Evolutionary conservation across 1,139 yeast species (phyloP).

Genomic region (Scheffersomyces titani): DNA sequence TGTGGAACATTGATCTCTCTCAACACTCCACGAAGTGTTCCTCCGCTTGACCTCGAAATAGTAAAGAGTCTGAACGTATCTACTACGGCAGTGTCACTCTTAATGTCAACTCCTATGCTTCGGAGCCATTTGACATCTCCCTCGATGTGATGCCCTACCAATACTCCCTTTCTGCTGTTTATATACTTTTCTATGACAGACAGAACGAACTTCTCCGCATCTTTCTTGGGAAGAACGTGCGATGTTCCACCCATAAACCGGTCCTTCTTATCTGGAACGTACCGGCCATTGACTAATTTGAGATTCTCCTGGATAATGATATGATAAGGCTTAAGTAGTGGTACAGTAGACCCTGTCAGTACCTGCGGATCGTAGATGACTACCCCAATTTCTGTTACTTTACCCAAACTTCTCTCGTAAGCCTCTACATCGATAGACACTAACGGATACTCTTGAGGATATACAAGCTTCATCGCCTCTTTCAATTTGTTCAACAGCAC

Average conservation of each 20-base stretch:
- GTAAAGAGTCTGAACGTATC: conserved; percentile 20
- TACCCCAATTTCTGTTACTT: conserved; percentile 24
- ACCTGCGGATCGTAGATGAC: conserved; percentile 21
- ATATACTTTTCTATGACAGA: conserved; percentile 16
- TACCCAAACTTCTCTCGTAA: conserved; percentile 16
- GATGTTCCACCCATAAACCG: conserved; percentile 20
- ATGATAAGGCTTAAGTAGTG: conserved; percentile 18
- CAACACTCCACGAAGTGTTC: conserved; percentile 21
- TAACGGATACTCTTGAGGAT: conserved; percentile 18
- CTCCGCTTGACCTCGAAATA: conserved; percentile 16
- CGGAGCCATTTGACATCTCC: conserved; percentile 25
- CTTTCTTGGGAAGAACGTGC: conserved; percentile 12
- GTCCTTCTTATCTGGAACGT: conserved; percentile 22
- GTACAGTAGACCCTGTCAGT: conserved; percentile 15
- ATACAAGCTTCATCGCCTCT: conserved; percentile 17
- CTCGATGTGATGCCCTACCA: conserved; percentile 23
- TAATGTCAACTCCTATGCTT: conserved; percentile 15
- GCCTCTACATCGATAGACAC: conserved; percentile 27
- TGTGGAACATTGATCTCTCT: conserved; percentile 22
- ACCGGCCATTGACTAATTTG: conserved; percentile 14
- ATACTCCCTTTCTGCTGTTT: conserved; percentile 12
- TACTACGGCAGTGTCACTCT: conserved; percentile 12
- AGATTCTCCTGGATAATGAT: conserved; percentile 19
- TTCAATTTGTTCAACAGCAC: conserved; percentile 2
- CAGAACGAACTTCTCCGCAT: conserved; percentile 11